Conservation (phyloP, 1,284 basidiomycete genomes). For the Sporisorium reilianum region DNA sequence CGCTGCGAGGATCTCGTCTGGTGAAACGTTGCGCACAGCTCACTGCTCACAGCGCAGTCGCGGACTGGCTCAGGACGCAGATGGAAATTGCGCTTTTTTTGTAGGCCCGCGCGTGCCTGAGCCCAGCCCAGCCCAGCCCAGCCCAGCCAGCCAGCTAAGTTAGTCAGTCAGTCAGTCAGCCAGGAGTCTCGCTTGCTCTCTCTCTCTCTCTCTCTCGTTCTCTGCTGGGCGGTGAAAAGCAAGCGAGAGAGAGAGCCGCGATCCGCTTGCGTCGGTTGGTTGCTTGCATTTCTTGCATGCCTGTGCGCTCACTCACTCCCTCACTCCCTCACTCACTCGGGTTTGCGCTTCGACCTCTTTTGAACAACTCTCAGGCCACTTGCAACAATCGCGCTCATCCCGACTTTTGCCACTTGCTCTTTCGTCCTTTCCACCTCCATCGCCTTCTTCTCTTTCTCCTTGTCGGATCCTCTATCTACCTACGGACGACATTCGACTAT, state of each 20-base stretch:
- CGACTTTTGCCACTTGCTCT: neutral
- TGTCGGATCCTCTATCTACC: neutral
- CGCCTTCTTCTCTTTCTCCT: neutral
- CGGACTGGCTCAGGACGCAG: no score
- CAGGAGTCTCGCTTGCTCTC: neutral
- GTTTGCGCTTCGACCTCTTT: conserved; percentile 4
- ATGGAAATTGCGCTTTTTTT: neutral
- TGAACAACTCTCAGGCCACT: no score
- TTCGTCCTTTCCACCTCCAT: neutral
- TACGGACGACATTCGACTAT: neutral
- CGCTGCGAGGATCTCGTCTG: no score
- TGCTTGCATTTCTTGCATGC: conserved; percentile 15
- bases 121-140: neutral
- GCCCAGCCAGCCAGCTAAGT: neutral
- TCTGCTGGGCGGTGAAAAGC: neutral
- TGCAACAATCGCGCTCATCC: neutral
- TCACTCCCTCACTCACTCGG: conserved; percentile 5
- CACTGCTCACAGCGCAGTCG: neutral
- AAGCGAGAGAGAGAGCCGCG: conserved; percentile 1
- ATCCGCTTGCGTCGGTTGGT: conserved; percentile 37
- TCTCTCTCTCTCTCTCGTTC: neutral
- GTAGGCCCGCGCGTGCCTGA: conserved; percentile 5
- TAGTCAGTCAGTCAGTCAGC: neutral
- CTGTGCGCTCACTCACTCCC: conserved; percentile 10
- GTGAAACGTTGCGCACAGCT: neutral